Evolutionary conservation across 176 grass and related monocot genomes (phyloP).

Genomic region (Lolium rigidum): DNA sequence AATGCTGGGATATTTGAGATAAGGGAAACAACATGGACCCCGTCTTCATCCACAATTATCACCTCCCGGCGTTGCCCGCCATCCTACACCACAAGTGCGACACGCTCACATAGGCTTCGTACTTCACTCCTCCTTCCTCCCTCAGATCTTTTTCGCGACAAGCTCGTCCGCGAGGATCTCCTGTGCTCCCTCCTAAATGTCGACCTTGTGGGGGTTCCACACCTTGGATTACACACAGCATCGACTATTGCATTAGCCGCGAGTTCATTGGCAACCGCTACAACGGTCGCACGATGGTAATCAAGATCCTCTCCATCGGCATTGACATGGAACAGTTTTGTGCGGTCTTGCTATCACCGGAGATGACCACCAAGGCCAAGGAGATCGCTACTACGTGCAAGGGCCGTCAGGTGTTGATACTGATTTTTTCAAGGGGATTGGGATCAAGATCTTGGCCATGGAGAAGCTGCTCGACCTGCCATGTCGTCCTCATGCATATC

Average conservation of each 20-base stretch:
- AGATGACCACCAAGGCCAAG: slow-evolving; percentile 48
- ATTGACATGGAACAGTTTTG: slow-evolving; percentile 61
- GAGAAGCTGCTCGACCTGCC: slow-evolving; percentile 58
- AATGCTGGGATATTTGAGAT: no score
- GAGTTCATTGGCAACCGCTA: slow-evolving; percentile 48
- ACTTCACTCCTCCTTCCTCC: slow-evolving; percentile 68
- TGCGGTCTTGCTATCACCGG: slow-evolving; percentile 41
- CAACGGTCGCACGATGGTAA: slow-evolving; percentile 56
- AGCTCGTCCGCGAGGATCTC: slow-evolving; percentile 63
- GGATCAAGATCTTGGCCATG: slow-evolving; percentile 64
- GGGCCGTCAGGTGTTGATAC: slow-evolving; percentile 54
- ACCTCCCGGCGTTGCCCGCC: slow-evolving; percentile 59
- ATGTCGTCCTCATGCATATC: slow-evolving; percentile 56
- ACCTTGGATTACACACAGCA: slow-evolving; percentile 63
- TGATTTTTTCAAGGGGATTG: slow-evolving; percentile 72
- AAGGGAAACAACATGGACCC: slow-evolving; percentile 27
- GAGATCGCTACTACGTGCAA: slow-evolving; percentile 51
- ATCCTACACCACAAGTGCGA: slow-evolving; percentile 52
- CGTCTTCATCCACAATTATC: slow-evolving; percentile 67
- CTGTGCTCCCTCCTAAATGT: slow-evolving; percentile 66
- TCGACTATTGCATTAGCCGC: slow-evolving; percentile 46
- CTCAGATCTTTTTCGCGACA: slow-evolving; percentile 58
- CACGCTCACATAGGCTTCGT: slow-evolving; percentile 57
- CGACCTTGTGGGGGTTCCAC: slow-evolving; percentile 65
- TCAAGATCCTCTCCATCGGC: slow-evolving; percentile 72